Conservation (phyloP, 164 flowering plant species). For the Stephania japonica region DNA sequence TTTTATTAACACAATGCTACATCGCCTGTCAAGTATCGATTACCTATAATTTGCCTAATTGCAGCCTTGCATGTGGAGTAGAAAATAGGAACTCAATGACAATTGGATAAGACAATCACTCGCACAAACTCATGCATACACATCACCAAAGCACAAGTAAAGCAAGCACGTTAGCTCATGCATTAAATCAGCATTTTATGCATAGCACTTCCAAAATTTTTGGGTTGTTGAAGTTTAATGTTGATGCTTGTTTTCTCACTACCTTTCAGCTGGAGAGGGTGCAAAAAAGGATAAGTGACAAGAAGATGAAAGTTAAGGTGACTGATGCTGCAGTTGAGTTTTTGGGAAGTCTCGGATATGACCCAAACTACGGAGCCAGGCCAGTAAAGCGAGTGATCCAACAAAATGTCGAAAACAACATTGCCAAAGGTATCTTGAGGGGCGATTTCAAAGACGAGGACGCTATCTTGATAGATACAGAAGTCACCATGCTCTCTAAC, state of each 20-base stretch:
- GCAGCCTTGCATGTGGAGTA: too few species aligned
- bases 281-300: constrained; percentile 68
- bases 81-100: too few species aligned
- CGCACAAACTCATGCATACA: too few species aligned
- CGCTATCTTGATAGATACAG: constrained; percentile 69
- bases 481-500: constrained; percentile 64
- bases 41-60: too few species aligned
- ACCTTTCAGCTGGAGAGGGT: constrained; percentile 75
- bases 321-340: constrained; percentile 73
- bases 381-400: constrained; percentile 95
- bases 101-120: too few species aligned
- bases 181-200: not conserved
- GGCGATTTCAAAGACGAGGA: constrained; percentile 95
- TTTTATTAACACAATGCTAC: too few species aligned
- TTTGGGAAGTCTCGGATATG: constrained; percentile 84
- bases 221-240: not conserved
- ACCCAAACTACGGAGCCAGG: constrained; percentile 94
- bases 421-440: constrained; percentile 90
- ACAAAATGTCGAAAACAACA: constrained; percentile 82
- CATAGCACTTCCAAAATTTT: not conserved
- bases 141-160: too few species aligned
- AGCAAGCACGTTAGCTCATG: too few species aligned
- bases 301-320: constrained; percentile 69
- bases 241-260: constrained; percentile 7
- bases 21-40: too few species aligned